These are phyloP conservation scores for Halenospora varia DNA, from an alignment of 495 filamentous ascomycete species.

Conservation along the genomic window DNA sequence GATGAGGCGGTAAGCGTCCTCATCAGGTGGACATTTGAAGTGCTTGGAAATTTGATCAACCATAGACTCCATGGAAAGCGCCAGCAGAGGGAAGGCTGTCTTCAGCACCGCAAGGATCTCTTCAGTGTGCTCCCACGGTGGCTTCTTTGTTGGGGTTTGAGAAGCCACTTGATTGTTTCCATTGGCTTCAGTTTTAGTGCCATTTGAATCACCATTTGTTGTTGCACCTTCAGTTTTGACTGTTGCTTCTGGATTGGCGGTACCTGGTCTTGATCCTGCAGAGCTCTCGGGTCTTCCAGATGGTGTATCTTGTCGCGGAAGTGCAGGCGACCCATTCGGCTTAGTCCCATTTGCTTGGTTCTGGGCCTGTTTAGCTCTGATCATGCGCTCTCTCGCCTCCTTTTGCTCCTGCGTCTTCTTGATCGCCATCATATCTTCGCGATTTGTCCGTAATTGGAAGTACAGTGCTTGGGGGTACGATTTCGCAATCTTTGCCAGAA, in stretches of 20 bases:
- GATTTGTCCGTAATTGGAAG: conserved; percentile 85
- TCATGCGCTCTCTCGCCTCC: conserved; percentile 54
- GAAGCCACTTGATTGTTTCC: conserved; percentile 22
- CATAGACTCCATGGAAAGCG: conserved; percentile 98
- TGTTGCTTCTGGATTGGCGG: conserved; percentile 45
- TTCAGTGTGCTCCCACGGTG: conserved; percentile 91
- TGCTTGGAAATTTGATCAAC: conserved; percentile 97
- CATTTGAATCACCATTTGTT: conserved; percentile 36
- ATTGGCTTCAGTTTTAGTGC: conserved; percentile 28
- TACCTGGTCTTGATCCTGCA: conserved; percentile 39
- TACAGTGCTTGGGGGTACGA: conserved; percentile 91
- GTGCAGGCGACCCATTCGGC: conserved; percentile 41
- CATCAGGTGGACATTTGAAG: conserved; percentile 97
- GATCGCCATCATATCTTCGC: conserved; percentile 91
- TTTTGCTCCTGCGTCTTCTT: conserved; percentile 84
- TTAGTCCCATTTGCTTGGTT: conserved; percentile 34
- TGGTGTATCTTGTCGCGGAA: conserved; percentile 17
- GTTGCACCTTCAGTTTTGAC: conserved; percentile 39
- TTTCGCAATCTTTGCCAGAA: conserved; percentile 92
- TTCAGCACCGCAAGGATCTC: conserved; percentile 93
- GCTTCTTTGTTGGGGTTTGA: conserved; percentile 59
- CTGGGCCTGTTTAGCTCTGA: conserved; percentile 36
- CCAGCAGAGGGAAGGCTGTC: conserved; percentile 92
- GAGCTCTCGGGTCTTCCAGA: conserved; percentile 24
- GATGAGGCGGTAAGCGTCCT: conserved; percentile 97